These are phyloP conservation scores for Pseudogymnoascus sp. DNA, from an alignment of 2,329 filamentous ascomycete species.

Conservation along the genomic window DNA sequence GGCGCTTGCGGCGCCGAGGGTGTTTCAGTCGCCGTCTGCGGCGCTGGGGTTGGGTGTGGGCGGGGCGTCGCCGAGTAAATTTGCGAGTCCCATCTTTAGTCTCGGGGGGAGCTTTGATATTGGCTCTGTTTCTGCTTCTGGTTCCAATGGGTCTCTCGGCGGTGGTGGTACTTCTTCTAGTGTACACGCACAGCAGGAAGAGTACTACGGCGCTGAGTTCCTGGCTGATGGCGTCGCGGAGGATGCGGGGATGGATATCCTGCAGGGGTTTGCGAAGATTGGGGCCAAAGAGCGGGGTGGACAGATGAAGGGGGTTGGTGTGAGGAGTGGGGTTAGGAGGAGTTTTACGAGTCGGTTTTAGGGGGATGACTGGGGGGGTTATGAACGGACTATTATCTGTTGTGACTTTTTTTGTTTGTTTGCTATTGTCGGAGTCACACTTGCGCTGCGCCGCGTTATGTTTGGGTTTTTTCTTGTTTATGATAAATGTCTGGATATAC, in stretches of 20 bases:
- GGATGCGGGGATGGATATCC: constrained; percentile 57
- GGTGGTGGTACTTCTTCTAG: background rate
- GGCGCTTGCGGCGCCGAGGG: constrained; percentile 25
- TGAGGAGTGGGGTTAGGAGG: constrained; percentile 22
- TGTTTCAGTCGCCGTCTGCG: constrained; percentile 50
- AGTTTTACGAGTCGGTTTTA: constrained; percentile 28
- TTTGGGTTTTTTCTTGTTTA: background rate
- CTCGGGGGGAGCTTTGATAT: background rate
- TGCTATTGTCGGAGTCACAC: background rate
- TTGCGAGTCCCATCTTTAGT: constrained; percentile 19
- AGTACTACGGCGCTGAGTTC: constrained; percentile 47
- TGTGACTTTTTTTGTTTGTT: background rate
- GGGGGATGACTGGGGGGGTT: background rate
- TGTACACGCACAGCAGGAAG: constrained; percentile 33
- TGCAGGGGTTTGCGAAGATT: constrained; percentile 70
- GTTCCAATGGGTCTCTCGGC: constrained; percentile 20
- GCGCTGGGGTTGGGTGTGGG: constrained; percentile 38
- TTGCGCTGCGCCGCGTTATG: background rate
- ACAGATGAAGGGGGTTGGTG: constrained; percentile 17
- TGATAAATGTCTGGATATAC: constrained; percentile 2
- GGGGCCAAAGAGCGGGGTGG: constrained; percentile 40
- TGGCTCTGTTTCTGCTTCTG: constrained; percentile 8
- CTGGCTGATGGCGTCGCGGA: constrained; percentile 52
- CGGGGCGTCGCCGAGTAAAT: constrained; percentile 43
- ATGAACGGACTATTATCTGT: background rate